A percentile compares a stretch with the other conserved stretches of the same genome.
Evolutionary conservation across 208 protist species (phyloP).

Genomic region (Angomonas deanei): DNA sequence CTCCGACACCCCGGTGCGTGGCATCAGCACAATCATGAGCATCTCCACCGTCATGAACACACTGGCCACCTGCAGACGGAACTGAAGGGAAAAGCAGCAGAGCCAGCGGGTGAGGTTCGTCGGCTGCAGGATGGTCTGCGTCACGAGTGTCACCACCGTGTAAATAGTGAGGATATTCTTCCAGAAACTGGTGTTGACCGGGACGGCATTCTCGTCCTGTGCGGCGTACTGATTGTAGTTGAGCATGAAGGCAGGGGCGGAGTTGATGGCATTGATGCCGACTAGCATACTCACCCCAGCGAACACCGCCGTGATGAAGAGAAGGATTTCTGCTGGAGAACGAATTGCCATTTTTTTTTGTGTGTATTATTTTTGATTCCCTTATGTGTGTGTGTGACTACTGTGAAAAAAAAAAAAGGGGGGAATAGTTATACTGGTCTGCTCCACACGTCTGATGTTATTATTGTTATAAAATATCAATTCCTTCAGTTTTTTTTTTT

Average conservation of each 20-base stretch:
- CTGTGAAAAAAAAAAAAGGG: not conserved
- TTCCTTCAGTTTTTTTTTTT: too few species aligned
- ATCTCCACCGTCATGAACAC: conserved; percentile 59
- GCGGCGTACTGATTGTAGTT: conserved; percentile 74
- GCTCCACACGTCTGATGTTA: too few species aligned
- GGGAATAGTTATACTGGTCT: too few species aligned
- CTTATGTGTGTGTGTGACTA: not conserved
- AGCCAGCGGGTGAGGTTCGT: conserved; percentile 66
- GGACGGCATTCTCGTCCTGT: conserved; percentile 22
- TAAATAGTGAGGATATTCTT: conserved; percentile 73
- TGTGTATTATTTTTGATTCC: not conserved
- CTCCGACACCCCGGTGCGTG: conserved; percentile 30
- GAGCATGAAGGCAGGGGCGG: conserved; percentile 79
- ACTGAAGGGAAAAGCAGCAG: conserved; percentile 66
- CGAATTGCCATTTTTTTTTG: conserved; percentile 4
- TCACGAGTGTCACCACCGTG: conserved; percentile 65
- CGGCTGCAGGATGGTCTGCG: conserved; percentile 65
- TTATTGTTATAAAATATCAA: too few species aligned
- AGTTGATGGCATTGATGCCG: conserved; percentile 85
- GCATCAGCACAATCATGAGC: conserved; percentile 53
- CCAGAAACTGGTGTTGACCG: conserved; percentile 47
- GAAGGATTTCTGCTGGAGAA: conserved; percentile 20
- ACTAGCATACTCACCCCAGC: conserved; percentile 82
- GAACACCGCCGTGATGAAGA: conserved; percentile 71
- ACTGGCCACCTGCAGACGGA: conserved; percentile 40